Evolutionary conservation across 1,284 basidiomycete species (phyloP).

Genomic region (Hemileia vastatrix): DNA sequence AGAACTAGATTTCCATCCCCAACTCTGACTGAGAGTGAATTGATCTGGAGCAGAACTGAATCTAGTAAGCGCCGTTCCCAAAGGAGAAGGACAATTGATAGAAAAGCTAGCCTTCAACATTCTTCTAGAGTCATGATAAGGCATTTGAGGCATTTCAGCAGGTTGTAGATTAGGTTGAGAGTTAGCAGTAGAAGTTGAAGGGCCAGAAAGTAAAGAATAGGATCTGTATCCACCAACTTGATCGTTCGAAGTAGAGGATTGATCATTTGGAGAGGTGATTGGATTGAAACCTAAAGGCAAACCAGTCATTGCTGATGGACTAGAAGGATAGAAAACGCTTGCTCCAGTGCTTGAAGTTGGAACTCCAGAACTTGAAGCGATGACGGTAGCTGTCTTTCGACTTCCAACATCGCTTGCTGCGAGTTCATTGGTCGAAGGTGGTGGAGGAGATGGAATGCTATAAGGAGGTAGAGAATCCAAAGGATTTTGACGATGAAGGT

Average conservation of each 20-base stretch:
- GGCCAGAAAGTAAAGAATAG: neutral
- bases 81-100: conserved; percentile 68
- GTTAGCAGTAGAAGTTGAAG: neutral
- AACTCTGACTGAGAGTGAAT: conserved; percentile 57
- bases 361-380: conserved; percentile 23
- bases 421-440: too few relatives aligned
- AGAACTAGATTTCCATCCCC: too few relatives aligned
- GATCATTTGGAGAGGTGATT: neutral
- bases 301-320: conserved; percentile 1
- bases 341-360: conserved; percentile 2
- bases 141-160: conserved; percentile 25
- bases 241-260: neutral
- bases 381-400: conserved; percentile 46
- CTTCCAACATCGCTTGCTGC: neutral
- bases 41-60: conserved; percentile 77
- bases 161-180: neutral
- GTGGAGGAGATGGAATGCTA: conserved; percentile 48
- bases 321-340: neutral
- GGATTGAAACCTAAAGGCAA: neutral
- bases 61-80: conserved; percentile 68
- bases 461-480: too few relatives aligned
- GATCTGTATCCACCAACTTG: neutral
- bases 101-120: conserved; percentile 59
- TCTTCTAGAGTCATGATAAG: conserved; percentile 46
- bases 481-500: conserved; percentile 72